Conservation (phyloP, 1,284 basidiomycete genomes). For the Trichosporon sp. region DNA sequence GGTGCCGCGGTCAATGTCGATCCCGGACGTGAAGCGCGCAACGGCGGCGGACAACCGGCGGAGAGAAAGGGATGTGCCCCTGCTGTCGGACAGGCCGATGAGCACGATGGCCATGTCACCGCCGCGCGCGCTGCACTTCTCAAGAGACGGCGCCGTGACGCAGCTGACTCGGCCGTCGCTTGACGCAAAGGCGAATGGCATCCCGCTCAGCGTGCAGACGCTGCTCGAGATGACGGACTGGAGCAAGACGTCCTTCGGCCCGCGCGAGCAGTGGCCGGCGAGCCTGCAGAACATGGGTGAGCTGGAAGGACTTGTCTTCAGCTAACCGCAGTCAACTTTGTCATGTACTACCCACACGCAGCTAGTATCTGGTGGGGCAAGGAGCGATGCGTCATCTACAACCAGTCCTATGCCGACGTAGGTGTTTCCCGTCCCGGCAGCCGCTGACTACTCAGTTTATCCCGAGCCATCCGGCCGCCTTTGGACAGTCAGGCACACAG, state of each 20-base stretch:
- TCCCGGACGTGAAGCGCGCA: neutral
- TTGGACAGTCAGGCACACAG: constrained; percentile 37
- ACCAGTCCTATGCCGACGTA: constrained; percentile 36
- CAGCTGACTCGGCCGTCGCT: neutral
- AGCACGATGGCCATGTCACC: neutral
- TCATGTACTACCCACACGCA: constrained; percentile 38
- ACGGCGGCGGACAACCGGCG: neutral
- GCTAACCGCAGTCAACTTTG: constrained; percentile 8
- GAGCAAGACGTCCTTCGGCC: constrained; percentile 39
- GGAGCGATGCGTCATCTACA: constrained; percentile 44
- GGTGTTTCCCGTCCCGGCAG: neutral
- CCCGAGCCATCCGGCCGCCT: constrained; percentile 39
- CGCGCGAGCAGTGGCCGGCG: constrained; percentile 33
- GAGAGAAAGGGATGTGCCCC: neutral
- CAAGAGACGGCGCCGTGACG: constrained; percentile 3
- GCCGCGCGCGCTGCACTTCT: constrained; percentile 3
- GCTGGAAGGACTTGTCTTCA: constrained; percentile 9
- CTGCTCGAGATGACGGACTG: constrained; percentile 39
- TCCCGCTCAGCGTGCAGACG: constrained; percentile 23
- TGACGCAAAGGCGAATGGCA: constrained; percentile 7
- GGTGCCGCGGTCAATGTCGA: neutral
- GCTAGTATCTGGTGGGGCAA: constrained; percentile 45
- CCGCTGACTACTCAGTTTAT: constrained; percentile 3
- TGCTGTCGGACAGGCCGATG: neutral
- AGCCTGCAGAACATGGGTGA: constrained; percentile 34